Conservation (phyloP, 495 filamentous ascomycete genomes). For the Rostrohypoxylon terebratum region DNA sequence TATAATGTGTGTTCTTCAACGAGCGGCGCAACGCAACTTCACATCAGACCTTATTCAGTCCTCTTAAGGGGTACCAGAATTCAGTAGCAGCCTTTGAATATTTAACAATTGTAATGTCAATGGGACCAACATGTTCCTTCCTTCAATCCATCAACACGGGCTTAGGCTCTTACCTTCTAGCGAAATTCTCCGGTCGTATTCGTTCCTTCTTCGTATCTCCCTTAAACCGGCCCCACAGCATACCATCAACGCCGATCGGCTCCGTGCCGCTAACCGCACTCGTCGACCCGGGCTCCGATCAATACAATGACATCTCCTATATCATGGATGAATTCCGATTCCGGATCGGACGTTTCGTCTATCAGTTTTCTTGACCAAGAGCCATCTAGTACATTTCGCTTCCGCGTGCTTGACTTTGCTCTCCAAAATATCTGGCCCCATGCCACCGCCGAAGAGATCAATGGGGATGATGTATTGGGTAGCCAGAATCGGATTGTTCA, state of each 20-base stretch:
- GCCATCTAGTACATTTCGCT: not conserved
- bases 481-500: not conserved
- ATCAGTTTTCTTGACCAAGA: not conserved
- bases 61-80: not conserved
- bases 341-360: not conserved
- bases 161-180: not conserved
- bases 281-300: not conserved
- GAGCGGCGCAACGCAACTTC: not conserved
- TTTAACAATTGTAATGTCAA: not conserved
- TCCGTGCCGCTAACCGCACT: slow-evolving; percentile 1
- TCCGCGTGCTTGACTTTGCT: not conserved
- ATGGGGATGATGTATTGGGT: not conserved
- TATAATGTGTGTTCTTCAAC: not conserved
- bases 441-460: not conserved
- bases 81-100: not conserved
- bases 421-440: not conserved
- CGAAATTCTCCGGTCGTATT: not conserved
- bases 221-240: not conserved
- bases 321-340: not conserved
- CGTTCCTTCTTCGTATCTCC: not conserved
- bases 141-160: not conserved
- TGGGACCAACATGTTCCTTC: not conserved
- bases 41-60: not conserved
- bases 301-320: not conserved
- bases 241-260: not conserved